Percentiles rank a stretch among this genome's conserved stretches.
Conservation (phyloP, 1,139 yeast species). For the Geotrichum histeridarum region DNA sequence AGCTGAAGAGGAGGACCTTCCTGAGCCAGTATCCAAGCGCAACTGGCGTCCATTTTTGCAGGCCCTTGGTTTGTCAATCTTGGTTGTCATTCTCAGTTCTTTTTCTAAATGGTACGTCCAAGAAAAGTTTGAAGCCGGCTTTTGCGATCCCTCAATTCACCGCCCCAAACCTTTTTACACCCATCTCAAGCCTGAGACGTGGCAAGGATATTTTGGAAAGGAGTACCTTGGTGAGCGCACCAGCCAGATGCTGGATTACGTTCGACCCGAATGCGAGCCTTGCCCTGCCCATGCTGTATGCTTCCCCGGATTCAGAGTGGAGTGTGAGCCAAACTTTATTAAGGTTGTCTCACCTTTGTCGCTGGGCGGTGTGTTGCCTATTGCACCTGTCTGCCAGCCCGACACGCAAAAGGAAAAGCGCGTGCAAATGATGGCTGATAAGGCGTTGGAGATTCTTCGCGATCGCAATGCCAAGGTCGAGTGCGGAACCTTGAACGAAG, state of each 20-base stretch:
- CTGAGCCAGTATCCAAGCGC: constrained; percentile 22
- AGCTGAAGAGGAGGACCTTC: constrained; percentile 31
- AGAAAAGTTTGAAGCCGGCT: constrained; percentile 35
- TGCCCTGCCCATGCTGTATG: constrained; percentile 86
- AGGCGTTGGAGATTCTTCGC: constrained; percentile 62
- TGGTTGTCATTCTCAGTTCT: constrained; percentile 21
- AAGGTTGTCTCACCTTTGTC: constrained; percentile 46
- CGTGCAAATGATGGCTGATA: constrained; percentile 60
- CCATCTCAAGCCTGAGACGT: constrained; percentile 9
- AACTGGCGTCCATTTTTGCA: background rate
- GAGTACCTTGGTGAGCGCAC: constrained; percentile 22
- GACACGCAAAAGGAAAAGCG: constrained; percentile 71
- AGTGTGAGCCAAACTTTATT: constrained; percentile 67
- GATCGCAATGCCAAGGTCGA: constrained; percentile 61
- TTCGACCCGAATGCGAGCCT: constrained; percentile 60
- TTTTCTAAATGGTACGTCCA: constrained; percentile 33
- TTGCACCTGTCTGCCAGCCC: constrained; percentile 60
- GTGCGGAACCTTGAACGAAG: constrained; percentile 52
- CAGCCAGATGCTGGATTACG: constrained; percentile 26
- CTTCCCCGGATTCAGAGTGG: constrained; percentile 51
- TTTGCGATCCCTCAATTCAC: constrained; percentile 35
- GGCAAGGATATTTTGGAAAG: constrained; percentile 17
- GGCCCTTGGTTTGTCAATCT: constrained; percentile 14
- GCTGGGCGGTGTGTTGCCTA: constrained; percentile 57
- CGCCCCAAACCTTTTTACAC: constrained; percentile 12